These are phyloP conservation scores for Zygoascus bituminiphila DNA, from an alignment of 805 yeast genomes.

Conservation along the genomic window DNA sequence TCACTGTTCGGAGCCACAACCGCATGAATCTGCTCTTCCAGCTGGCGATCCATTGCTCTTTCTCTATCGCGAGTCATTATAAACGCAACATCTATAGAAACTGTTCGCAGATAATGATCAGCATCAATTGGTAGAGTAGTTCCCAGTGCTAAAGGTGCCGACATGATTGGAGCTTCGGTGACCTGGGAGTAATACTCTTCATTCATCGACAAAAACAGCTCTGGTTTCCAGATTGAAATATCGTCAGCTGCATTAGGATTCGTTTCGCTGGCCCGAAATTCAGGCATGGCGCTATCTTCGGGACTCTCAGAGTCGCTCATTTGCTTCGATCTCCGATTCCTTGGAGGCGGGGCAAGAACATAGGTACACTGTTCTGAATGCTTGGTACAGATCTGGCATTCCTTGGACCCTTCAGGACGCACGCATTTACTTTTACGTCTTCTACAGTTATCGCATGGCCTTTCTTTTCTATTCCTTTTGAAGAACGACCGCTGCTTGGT, in stretches of 20 bases:
- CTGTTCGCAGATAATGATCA: constrained; percentile 18
- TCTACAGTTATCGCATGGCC: constrained; percentile 35
- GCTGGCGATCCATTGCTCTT: constrained; percentile 10
- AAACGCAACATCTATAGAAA: constrained; percentile 19
- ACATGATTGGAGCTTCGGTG: constrained; percentile 12
- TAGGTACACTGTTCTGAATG: constrained; percentile 27
- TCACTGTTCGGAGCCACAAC: constrained; percentile 19
- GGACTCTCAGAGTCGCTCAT: not conserved
- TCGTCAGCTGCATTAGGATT: not conserved
- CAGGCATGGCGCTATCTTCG: not conserved
- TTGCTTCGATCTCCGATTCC: constrained; percentile 1
- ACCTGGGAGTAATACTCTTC: constrained; percentile 21
- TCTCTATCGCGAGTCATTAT: constrained; percentile 19
- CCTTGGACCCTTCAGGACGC: constrained; percentile 18
- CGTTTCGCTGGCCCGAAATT: not conserved
- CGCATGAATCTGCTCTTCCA: constrained; percentile 16
- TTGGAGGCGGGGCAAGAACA: constrained; percentile 14
- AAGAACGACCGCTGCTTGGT: constrained; percentile 13
- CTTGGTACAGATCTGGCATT: constrained; percentile 28
- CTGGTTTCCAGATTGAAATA: not conserved
- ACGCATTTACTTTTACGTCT: constrained; percentile 31
- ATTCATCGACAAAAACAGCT: constrained; percentile 15
- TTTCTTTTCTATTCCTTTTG: constrained; percentile 22
- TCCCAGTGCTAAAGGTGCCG: not conserved
- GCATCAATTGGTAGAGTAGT: not conserved